Evolutionary conservation across 2,329 filamentous ascomycete species (phyloP), one percentile per base, ranked within the genome.

Genomic region (Penicillium aurantiogriseum): DNA sequence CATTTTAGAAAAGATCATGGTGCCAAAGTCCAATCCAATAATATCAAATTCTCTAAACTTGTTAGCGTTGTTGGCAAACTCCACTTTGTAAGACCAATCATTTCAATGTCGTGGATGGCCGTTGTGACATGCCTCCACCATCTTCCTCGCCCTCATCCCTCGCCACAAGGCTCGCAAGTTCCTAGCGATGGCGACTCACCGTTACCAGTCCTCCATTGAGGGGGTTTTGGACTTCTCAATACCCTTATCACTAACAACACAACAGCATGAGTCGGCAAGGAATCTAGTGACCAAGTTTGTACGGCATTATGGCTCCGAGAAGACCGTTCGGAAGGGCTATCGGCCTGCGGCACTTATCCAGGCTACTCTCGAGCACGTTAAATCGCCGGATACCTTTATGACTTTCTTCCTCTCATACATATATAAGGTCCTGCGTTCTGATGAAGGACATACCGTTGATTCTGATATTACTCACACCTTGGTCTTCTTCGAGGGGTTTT

Each of bases 251-350:
- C 29, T 52, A 38, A 52, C 40, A 35, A 15, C 9, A 45, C 19
- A 45, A 38, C 50, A 45, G 19, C 50, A 38, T 27, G 50, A 52
- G 50, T 52, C 21, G 40, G 50, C 50, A 17, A 52, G 8, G 31
- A 29, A 38, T 19, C 40, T 52, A 1, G 40, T 45, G 39, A 52
- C 45, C 11, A 36, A 0, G 40, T 31, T 46, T 52, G 50, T 45
- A 27, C 50, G 9, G 11, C 27, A 52, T 43, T 45, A 52, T 45
- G 40, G 40, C 50, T 2, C 23, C 31, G 19, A 46, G 43, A 21
- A 46, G 43, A 46, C 43, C 27, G 27, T 13, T 1, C 27, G 27
- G 43, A 46, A 46, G 10, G 43, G 43, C 10, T 46, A 46, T 23
- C 10, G 11, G 39, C 39, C 39, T 23, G 19, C 23, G 23, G 23